Conservation (phyloP, 225 moss, liverwort and hornwort genomes). For the Asterella californica region DNA sequence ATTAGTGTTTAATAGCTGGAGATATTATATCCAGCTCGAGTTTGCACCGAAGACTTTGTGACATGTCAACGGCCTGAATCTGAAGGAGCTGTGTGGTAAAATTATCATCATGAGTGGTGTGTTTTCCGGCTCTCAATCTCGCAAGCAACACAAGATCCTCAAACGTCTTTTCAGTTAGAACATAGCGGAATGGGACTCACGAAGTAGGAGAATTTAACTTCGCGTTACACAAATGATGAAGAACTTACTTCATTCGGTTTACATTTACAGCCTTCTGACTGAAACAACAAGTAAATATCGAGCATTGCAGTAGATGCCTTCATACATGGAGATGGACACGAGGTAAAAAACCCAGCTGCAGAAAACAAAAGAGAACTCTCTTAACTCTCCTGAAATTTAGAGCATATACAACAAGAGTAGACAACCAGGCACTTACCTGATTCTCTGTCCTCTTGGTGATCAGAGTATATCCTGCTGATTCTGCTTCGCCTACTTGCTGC, state of each 20-base stretch:
- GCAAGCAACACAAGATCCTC: background rate
- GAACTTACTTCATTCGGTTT: too few species aligned
- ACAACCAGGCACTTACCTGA: slow-evolving; percentile 46
- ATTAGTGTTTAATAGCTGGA: too few species aligned
- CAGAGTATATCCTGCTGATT: slow-evolving; percentile 33
- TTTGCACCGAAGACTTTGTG: too few species aligned
- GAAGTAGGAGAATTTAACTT: too few species aligned
- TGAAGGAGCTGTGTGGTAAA: background rate
- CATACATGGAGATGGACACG: too few species aligned
- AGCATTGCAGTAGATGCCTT: too few species aligned
- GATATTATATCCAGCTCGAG: too few species aligned
- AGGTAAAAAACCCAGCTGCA: too few species aligned
- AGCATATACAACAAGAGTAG: background rate
- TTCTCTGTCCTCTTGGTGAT: slow-evolving; percentile 61
- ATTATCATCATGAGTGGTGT: too few species aligned
- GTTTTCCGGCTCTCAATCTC: background rate
- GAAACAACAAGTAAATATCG: background rate
- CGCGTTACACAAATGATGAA: too few species aligned
- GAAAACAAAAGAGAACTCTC: too few species aligned
- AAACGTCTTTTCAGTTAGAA: background rate
- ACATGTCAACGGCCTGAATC: background rate
- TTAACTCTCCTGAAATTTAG: background rate
- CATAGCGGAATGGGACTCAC: background rate
- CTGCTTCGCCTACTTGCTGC: slow-evolving; percentile 56
- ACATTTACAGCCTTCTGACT: too few species aligned